phyloP scores from a whole-genome alignment of 2,329 filamentous ascomycete species.

The Penicillium aurantiogriseum region DNA sequence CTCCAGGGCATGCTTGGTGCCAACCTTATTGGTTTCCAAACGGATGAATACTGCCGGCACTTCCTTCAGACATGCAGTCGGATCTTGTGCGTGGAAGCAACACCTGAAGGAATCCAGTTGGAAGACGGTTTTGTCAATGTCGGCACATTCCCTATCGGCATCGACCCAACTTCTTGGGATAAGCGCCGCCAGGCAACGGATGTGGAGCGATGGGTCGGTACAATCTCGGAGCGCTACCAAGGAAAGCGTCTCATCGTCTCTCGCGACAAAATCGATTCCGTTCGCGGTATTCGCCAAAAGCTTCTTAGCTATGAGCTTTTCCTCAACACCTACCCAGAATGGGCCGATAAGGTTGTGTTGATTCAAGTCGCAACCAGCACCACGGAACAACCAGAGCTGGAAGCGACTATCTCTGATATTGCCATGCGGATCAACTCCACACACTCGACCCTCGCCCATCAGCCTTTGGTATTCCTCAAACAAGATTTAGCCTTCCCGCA shows the following conservation, averaged over 20 bases:
- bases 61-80: constrained; percentile 95
- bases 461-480: constrained; percentile 88
- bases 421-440: constrained; percentile 90
- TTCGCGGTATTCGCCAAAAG: constrained; percentile 91
- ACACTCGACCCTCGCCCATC: constrained; percentile 86
- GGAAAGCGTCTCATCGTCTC: constrained; percentile 90
- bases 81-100: constrained; percentile 84
- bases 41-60: constrained; percentile 86
- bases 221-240: constrained; percentile 78
- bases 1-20: constrained; percentile 91
- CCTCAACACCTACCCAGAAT: constrained; percentile 88
- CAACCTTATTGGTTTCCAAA: constrained; percentile 91
- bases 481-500: constrained; percentile 92
- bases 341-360: constrained; percentile 80
- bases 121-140: constrained; percentile 94
- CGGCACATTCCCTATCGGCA: constrained; percentile 80
- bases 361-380: constrained; percentile 93
- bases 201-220: constrained; percentile 74
- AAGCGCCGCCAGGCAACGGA: constrained; percentile 68
- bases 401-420: constrained; percentile 87
- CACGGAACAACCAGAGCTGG: constrained; percentile 81
- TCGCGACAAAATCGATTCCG: constrained; percentile 88
- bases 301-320: constrained; percentile 89
- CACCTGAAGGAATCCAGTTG: constrained; percentile 80
- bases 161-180: constrained; percentile 75